A percentile compares a stretch with the other conserved stretches of the same genome.
phyloP scores from a whole-genome alignment of 345 rosid species.

The Luvunga scandens region DNA sequence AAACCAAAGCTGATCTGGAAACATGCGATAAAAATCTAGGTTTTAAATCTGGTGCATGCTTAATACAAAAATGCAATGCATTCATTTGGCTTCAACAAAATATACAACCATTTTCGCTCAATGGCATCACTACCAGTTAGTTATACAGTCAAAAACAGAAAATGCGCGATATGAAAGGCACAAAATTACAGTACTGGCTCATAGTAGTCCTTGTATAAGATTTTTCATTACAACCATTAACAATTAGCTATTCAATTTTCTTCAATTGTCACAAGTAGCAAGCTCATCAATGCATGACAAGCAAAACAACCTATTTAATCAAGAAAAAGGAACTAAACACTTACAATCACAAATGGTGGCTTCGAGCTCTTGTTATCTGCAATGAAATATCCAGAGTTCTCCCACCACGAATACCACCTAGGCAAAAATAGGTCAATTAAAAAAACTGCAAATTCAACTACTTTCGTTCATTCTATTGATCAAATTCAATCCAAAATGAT shows the following conservation, averaged over 20 bases:
- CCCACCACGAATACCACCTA: constrained; percentile 99
- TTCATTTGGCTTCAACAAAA: not conserved
- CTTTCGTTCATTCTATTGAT: not conserved
- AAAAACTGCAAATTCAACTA: not conserved
- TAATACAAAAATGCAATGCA: not conserved
- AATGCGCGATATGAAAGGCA: not conserved
- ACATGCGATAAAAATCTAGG: not conserved
- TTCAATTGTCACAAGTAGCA: not conserved
- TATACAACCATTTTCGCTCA: not conserved
- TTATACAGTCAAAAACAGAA: not conserved
- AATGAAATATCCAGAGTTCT: constrained; percentile 57
- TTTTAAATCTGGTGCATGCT: not conserved
- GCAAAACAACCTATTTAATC: not conserved
- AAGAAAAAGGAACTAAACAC: constrained; percentile 10
- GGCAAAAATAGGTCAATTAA: constrained; percentile 11
- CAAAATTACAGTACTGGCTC: not conserved
- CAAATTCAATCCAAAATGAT: not conserved
- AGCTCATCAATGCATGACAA: not conserved
- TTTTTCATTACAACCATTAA: not conserved
- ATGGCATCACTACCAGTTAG: not conserved
- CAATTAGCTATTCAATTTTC: not conserved
- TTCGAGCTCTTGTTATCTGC: constrained; percentile 78
- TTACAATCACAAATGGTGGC: constrained; percentile 76
- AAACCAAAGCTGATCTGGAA: not conserved
- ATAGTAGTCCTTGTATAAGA: too few species aligned